phyloP scores from a whole-genome alignment of 192 early-diverging fungal genomes.

The Gamsiella multidivaricata region DNA sequence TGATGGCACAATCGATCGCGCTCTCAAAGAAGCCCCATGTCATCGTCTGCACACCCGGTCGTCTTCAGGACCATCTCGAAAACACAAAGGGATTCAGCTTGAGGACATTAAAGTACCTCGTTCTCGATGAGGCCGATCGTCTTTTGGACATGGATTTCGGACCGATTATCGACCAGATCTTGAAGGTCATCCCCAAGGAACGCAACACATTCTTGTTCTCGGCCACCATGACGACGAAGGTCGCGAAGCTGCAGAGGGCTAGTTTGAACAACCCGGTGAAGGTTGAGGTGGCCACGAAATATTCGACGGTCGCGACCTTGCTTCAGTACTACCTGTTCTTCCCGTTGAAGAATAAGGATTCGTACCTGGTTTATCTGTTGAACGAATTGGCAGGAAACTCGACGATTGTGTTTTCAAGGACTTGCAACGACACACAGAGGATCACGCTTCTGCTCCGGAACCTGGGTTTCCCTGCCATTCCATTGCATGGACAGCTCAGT shows the following conservation, averaged over 20 bases:
- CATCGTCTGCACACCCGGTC: constrained; percentile 94
- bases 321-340: constrained; percentile 97
- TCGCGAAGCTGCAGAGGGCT: constrained; percentile 94
- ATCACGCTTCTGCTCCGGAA: constrained; percentile 89
- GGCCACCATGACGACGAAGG: constrained; percentile 98
- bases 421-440: constrained; percentile 87
- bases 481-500: constrained; percentile 91
- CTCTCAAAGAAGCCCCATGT: constrained; percentile 95
- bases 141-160: constrained; percentile 96
- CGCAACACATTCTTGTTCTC: constrained; percentile 95
- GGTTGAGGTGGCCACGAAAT: constrained; percentile 95
- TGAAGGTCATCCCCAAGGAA: constrained; percentile 92
- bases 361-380: constrained; percentile 90
- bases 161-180: constrained; percentile 94
- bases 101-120: constrained; percentile 89
- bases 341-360: constrained; percentile 96
- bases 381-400: constrained; percentile 94
- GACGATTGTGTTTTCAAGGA: constrained; percentile 93
- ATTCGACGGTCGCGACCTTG: constrained; percentile 93
- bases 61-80: constrained; percentile 95
- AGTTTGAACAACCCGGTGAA: constrained; percentile 93
- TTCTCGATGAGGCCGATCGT: constrained; percentile 95
- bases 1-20: constrained; percentile 95
- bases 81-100: constrained; percentile 98
- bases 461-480: constrained; percentile 94